Conservation (phyloP, 352 stramenopile species). For the Pythium brassicae region DNA sequence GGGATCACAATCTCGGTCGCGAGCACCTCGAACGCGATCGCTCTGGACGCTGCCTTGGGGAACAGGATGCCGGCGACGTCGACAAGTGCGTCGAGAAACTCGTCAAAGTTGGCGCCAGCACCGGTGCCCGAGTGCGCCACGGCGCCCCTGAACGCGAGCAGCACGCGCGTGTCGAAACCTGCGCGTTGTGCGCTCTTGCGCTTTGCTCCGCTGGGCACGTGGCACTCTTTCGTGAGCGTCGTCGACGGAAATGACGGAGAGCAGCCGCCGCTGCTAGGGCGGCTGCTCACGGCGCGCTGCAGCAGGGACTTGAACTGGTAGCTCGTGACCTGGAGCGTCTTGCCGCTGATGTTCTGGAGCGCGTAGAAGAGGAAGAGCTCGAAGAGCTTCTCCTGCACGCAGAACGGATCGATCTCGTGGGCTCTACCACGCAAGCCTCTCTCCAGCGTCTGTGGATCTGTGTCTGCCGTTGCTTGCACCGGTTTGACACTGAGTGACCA, state of each 20-base stretch:
- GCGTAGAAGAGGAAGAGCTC: conserved; percentile 62
- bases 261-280: not conserved
- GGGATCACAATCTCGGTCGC: conserved; percentile 31
- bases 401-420: conserved; percentile 32
- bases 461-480: not conserved
- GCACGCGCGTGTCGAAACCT: conserved; percentile 36
- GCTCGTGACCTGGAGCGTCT: conserved; percentile 37
- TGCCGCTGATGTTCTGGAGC: conserved; percentile 47
- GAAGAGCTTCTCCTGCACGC: conserved; percentile 53
- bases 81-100: conserved; percentile 59
- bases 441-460: not conserved
- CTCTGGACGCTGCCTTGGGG: conserved; percentile 24
- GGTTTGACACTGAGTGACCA: not conserved
- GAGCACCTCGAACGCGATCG: conserved; percentile 35
- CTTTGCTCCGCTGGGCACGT: not conserved
- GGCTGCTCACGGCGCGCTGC: conserved; percentile 9
- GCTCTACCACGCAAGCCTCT: not conserved
- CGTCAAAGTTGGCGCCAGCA: conserved; percentile 36
- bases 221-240: not conserved
- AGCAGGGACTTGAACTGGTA: conserved; percentile 68
- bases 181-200: not conserved
- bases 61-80: conserved; percentile 43
- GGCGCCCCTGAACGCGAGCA: conserved; percentile 31
- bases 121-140: conserved; percentile 15
- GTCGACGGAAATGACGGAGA: conserved; percentile 9